A percentile compares a stretch with the other conserved stretches of the same genome.
Conservation (phyloP, 257 asterid species). For the Salvia splendens region DNA sequence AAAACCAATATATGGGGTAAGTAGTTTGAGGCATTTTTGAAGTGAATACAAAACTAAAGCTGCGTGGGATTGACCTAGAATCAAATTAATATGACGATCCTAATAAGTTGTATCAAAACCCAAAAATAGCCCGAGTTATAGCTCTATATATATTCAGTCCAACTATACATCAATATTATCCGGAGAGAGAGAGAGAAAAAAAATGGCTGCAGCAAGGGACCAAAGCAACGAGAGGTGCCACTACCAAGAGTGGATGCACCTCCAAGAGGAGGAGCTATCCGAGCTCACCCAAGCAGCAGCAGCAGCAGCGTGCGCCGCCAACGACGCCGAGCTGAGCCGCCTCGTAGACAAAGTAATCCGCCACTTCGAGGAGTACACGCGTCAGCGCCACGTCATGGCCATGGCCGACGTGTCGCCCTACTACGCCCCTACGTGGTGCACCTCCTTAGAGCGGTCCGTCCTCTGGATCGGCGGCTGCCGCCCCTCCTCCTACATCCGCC, state of each 20-base stretch:
- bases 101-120: too few species aligned
- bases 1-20: too few species aligned
- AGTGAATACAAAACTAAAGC: too few species aligned
- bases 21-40: too few species aligned
- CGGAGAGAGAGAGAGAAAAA: neutral
- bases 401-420: conserved; percentile 42
- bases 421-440: conserved; percentile 56
- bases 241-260: conserved; percentile 43
- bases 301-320: neutral
- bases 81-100: too few species aligned
- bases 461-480: conserved; percentile 65
- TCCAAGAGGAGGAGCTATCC: conserved; percentile 46
- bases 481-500: conserved; percentile 52
- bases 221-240: conserved; percentile 32
- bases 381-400: conserved; percentile 35
- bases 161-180: neutral
- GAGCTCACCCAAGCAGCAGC: conserved; percentile 33
- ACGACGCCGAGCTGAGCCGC: conserved; percentile 30
- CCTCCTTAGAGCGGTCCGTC: conserved; percentile 52
- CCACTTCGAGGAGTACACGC: conserved; percentile 40
- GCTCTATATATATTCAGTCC: neutral
- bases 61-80: too few species aligned
- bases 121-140: too few species aligned
- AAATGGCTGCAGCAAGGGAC: conserved; percentile 19
- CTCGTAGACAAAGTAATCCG: conserved; percentile 35